Evolutionary conservation across 129 eudicot genomes (phyloP).

Genomic region (Rutidosis leptorrhynchoides): DNA sequence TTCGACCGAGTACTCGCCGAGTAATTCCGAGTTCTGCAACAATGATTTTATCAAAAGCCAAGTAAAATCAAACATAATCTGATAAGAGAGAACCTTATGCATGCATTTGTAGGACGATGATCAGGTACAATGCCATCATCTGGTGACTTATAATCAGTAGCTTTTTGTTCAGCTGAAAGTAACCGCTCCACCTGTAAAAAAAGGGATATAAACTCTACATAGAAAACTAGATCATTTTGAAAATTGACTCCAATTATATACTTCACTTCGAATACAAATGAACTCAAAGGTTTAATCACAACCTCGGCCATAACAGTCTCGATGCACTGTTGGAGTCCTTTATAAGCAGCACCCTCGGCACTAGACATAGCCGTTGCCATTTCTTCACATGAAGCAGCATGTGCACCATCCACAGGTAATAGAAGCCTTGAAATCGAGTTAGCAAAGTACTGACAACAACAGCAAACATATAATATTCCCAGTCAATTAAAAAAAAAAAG

Average conservation of each 20-base stretch:
- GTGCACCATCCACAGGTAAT: conserved; percentile 97
- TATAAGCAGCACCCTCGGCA: conserved; percentile 95
- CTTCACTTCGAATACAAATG: conserved; percentile 2
- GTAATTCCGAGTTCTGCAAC: too few relatives aligned
- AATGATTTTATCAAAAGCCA: too few relatives aligned
- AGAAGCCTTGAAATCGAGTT: conserved; percentile 87
- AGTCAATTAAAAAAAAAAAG: conserved; percentile 7
- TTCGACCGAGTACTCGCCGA: too few relatives aligned
- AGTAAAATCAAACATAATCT: not conserved
- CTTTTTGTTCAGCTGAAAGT: conserved; percentile 95
- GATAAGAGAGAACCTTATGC: conserved; percentile 61
- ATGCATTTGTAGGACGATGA: conserved; percentile 96
- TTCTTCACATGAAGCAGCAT: conserved; percentile 96
- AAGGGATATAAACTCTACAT: not conserved
- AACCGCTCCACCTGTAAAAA: conserved; percentile 77
- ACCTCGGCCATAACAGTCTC: conserved; percentile 99
- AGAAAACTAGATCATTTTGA: not conserved
- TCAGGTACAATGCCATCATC: conserved; percentile 97
- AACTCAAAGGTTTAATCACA: conserved; percentile 24
- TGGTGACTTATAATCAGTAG: conserved; percentile 95
- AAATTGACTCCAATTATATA: not conserved
- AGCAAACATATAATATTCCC: conserved; percentile 13
- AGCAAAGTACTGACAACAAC: conserved; percentile 72
- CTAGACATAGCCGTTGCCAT: conserved; percentile 94
- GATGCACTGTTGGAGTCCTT: conserved; percentile 98